Evolutionary conservation across 495 filamentous ascomycete species (phyloP).

Genomic region (Alectoria sarmentosa): DNA sequence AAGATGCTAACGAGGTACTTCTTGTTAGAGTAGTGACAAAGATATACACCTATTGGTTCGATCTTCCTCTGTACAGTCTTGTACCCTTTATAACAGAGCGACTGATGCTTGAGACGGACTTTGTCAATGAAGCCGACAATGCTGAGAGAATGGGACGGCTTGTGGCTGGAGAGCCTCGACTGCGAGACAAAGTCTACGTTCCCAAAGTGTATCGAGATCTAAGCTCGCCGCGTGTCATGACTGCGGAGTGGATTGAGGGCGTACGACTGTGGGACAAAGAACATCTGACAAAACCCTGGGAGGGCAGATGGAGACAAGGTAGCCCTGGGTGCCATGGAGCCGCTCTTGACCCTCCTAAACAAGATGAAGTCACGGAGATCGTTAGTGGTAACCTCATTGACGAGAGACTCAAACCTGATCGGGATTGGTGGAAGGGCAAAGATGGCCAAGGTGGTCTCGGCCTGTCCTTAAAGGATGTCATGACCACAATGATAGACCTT

Average conservation of each 20-base stretch:
- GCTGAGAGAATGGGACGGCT: constrained; percentile 74
- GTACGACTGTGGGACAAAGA: constrained; percentile 86
- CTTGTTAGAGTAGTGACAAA: constrained; percentile 57
- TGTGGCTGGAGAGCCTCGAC: constrained; percentile 66
- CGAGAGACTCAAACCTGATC: constrained; percentile 66
- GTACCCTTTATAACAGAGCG: constrained; percentile 88
- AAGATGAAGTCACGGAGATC: constrained; percentile 34
- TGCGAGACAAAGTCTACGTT: constrained; percentile 77
- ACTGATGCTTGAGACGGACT: constrained; percentile 86
- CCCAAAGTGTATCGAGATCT: constrained; percentile 77
- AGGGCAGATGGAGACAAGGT: constrained; percentile 64
- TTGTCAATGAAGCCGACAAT: constrained; percentile 83
- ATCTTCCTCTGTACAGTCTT: constrained; percentile 79
- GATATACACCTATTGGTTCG: constrained; percentile 74
- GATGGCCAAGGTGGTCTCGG: constrained; percentile 71
- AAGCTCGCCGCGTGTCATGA: constrained; percentile 78
- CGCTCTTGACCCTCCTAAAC: constrained; percentile 47
- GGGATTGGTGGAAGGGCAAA: constrained; percentile 68
- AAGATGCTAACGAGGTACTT: constrained; percentile 7
- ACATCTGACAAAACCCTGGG: constrained; percentile 63
- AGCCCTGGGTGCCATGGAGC: constrained; percentile 71
- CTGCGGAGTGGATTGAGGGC: constrained; percentile 96
- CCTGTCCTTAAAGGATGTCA: constrained; percentile 71
- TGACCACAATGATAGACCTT: constrained; percentile 92
- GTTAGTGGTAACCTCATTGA: constrained; percentile 38